Percentiles rank a stretch among this genome's conserved stretches.
Evolutionary conservation across 768 basidiomycete genomes (phyloP).

Genomic region (Psilocybe cyanescens): DNA sequence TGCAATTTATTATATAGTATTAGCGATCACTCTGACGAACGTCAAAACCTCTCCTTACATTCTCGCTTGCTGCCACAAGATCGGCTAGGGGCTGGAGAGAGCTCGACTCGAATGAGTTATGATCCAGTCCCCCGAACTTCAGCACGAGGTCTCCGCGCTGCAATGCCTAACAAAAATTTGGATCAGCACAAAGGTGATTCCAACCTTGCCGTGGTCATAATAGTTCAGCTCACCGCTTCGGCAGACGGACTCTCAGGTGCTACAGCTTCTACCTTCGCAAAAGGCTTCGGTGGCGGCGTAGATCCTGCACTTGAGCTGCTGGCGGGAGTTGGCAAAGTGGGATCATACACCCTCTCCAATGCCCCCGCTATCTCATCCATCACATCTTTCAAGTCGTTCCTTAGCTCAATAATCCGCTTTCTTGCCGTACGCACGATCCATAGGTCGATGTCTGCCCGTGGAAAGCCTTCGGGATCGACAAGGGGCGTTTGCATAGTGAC

Average conservation of each 20-base stretch:
- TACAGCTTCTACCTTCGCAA: slow-evolving; percentile 84
- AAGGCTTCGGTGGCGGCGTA: slow-evolving; percentile 42
- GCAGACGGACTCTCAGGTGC: slow-evolving; percentile 83
- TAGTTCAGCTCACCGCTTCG: slow-evolving; percentile 58
- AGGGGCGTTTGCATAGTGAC: slow-evolving; percentile 74
- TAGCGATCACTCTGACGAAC: background rate
- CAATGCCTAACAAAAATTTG: slow-evolving; percentile 54
- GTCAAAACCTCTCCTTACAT: slow-evolving; percentile 51
- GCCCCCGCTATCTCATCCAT: slow-evolving; percentile 70
- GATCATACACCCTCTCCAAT: slow-evolving; percentile 72
- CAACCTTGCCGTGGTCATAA: background rate
- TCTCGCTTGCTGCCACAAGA: slow-evolving; percentile 78
- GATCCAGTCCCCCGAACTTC: slow-evolving; percentile 70
- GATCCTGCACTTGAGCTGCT: slow-evolving; percentile 1
- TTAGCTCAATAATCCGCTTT: slow-evolving; percentile 75
- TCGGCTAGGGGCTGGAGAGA: slow-evolving; percentile 71
- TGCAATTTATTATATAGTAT: slow-evolving; percentile 28
- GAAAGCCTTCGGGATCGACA: slow-evolving; percentile 88
- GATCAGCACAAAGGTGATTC: slow-evolving; percentile 1
- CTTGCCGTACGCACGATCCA: slow-evolving; percentile 79
- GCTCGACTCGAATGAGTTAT: slow-evolving; percentile 50
- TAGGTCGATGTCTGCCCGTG: slow-evolving; percentile 84
- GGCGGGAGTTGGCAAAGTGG: slow-evolving; percentile 25
- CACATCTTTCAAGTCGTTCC: slow-evolving; percentile 74
- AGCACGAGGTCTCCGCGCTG: slow-evolving; percentile 71